These are phyloP conservation scores for Cladosporium oxysporum DNA, from an alignment of 2,329 filamentous ascomycete species.

Conservation along the genomic window DNA sequence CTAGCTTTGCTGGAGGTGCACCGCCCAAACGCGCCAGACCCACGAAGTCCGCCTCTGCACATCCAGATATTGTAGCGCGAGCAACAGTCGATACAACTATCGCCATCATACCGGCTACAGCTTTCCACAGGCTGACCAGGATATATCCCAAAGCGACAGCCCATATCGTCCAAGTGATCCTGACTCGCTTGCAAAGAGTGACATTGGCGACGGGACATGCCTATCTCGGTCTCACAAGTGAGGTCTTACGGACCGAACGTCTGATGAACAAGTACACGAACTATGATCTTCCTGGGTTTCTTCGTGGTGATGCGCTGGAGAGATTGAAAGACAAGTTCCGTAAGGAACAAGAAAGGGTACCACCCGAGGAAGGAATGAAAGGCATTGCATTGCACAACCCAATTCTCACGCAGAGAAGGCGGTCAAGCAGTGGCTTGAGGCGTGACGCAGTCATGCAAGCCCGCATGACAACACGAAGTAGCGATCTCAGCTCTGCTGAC, in stretches of 20 bases:
- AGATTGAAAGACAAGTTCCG: constrained; percentile 89
- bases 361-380: constrained; percentile 79
- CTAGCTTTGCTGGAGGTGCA: constrained; percentile 29
- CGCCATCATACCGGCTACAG: constrained; percentile 95
- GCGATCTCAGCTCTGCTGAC: constrained; percentile 24
- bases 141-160: constrained; percentile 95
- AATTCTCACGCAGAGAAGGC: constrained; percentile 61
- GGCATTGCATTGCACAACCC: constrained; percentile 94
- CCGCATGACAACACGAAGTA: constrained; percentile 44
- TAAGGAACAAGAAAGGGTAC: constrained; percentile 75
- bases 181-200: constrained; percentile 90
- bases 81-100: constrained; percentile 97
- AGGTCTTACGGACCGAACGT: constrained; percentile 89
- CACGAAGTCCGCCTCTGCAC: constrained; percentile 69
- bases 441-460: constrained; percentile 79
- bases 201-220: constrained; percentile 93
- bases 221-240: constrained; percentile 87
- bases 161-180: constrained; percentile 95
- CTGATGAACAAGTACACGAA: constrained; percentile 91
- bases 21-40: constrained; percentile 27
- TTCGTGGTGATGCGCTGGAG: constrained; percentile 79
- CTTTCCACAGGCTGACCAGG: constrained; percentile 86
- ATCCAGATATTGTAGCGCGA: constrained; percentile 95
- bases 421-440: constrained; percentile 72
- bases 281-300: constrained; percentile 86